phyloP scores from a whole-genome alignment of 2,329 filamentous ascomycete species.

The Epichloe uncinata region DNA sequence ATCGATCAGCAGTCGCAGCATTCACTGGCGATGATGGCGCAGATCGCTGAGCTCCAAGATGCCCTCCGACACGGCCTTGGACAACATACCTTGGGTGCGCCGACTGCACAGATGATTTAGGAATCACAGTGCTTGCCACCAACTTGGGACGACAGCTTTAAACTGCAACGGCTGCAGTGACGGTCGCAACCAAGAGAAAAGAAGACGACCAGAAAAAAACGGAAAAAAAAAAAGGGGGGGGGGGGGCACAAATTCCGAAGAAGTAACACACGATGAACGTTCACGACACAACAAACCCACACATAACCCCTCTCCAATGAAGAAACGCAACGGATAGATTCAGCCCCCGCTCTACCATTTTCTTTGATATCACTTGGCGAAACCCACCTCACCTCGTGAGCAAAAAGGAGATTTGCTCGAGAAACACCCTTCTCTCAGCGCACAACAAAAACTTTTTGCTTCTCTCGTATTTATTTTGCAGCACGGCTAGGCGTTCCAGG shows the following conservation, averaged over 20 bases:
- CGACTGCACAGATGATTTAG: conserved; percentile 29
- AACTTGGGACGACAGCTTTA: not conserved
- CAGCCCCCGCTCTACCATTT: not conserved
- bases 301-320: not conserved
- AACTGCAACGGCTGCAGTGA: not conserved
- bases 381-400: not conserved
- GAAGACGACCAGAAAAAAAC: not conserved
- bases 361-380: not conserved
- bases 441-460: not conserved
- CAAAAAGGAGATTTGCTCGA: not conserved
- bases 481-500: conserved; percentile 4
- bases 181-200: not conserved
- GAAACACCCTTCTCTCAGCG: not conserved
- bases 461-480: not conserved
- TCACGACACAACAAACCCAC: not conserved
- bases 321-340: conserved; percentile 1
- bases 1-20: conserved; percentile 35
- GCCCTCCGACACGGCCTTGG: conserved; percentile 24
- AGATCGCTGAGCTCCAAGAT: conserved; percentile 33
- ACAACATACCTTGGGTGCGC: conserved; percentile 20
- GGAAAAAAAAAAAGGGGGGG: not conserved
- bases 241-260: not conserved
- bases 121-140: not conserved
- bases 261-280: not conserved
- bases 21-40: conserved; percentile 33